phyloP scores from a whole-genome alignment of 805 yeast genomes.

The Yarrowia keelungensis region DNA sequence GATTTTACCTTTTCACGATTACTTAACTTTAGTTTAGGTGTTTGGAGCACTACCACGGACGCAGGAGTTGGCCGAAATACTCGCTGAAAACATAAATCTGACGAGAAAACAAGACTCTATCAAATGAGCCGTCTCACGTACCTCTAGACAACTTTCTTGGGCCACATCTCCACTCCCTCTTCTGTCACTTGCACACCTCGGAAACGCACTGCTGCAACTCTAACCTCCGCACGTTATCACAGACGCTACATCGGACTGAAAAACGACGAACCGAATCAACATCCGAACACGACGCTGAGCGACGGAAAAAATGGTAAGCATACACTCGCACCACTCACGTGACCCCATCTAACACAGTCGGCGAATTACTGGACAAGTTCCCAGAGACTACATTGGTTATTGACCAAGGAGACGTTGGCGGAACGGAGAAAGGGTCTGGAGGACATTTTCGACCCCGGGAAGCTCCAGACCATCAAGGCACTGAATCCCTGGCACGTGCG shows the following conservation, averaged over 20 bases:
- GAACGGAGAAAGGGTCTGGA: constrained; percentile 51
- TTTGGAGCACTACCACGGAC: no score
- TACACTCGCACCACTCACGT: neutral
- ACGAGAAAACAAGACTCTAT: no score
- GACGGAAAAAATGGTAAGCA: constrained; percentile 29
- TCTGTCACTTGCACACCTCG: neutral
- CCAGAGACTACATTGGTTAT: constrained; percentile 83
- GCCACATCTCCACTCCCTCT: no score
- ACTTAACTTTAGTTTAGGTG: no score
- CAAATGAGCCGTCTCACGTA: no score
- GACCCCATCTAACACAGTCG: constrained; percentile 54
- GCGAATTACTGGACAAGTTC: constrained; percentile 90
- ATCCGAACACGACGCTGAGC: neutral
- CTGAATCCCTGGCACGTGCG: constrained; percentile 53
- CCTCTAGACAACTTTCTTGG: no score
- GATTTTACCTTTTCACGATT: no score
- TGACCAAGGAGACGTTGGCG: constrained; percentile 65
- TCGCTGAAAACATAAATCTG: no score
- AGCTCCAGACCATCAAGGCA: constrained; percentile 49
- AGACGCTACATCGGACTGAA: neutral
- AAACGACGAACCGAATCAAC: neutral
- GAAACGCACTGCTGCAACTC: constrained; percentile 10
- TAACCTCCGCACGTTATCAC: constrained; percentile 26
- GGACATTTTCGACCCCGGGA: constrained; percentile 42
- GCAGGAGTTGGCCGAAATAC: no score